Evolutionary conservation across 768 basidiomycete species (phyloP).

Genomic region (Clitopilus hobsonii): DNA sequence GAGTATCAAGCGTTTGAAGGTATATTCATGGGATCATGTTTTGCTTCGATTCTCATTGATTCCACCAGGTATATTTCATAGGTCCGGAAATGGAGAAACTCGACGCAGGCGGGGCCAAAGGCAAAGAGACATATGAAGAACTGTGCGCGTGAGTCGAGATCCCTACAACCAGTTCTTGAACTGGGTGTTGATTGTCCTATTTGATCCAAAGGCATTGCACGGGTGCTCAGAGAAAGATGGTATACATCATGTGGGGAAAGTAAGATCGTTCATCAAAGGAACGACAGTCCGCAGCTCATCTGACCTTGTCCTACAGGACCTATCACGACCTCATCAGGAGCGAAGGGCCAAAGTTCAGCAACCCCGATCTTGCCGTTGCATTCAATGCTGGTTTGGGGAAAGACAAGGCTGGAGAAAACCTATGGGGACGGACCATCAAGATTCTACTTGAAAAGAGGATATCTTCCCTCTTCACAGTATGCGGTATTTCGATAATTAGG

Average conservation of each 20-base stretch:
- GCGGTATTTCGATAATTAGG: no score
- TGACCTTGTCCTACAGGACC: constrained; percentile 13
- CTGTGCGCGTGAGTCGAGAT: no score
- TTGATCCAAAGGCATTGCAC: constrained; percentile 19
- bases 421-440: neutral
- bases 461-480: constrained; percentile 28
- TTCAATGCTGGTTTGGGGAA: constrained; percentile 30
- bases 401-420: constrained; percentile 22
- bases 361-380: constrained; percentile 29
- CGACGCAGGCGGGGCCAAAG: neutral
- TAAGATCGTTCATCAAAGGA: no score
- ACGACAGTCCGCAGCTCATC: no score
- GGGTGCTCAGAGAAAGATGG: constrained; percentile 16
- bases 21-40: no score
- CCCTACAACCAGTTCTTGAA: no score
- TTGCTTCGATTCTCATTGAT: no score
- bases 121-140: neutral
- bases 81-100: neutral
- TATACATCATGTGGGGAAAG: constrained; percentile 19
- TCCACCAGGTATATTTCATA: neutral
- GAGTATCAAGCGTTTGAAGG: constrained; percentile 22
- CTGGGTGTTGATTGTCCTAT: no score
- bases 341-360: constrained; percentile 12
- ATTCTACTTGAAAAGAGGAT: constrained; percentile 20
- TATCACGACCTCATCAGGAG: constrained; percentile 23